These are phyloP conservation scores for Calvatia gigantea DNA, from an alignment of 768 basidiomycete species.

Conservation along the genomic window DNA sequence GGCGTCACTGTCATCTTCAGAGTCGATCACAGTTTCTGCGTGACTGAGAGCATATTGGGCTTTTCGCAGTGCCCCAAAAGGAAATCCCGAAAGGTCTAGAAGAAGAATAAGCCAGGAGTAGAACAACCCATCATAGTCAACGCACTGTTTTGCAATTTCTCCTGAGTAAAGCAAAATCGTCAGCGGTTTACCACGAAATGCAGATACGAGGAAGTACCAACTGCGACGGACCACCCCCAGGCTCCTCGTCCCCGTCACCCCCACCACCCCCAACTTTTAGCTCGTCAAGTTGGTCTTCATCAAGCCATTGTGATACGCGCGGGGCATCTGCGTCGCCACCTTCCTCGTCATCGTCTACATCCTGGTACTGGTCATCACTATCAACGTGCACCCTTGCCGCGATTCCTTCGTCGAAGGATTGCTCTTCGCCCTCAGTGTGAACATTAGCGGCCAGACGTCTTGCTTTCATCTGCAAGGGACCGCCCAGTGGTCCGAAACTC, in stretches of 20 bases:
- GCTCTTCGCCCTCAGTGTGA: constrained; percentile 13
- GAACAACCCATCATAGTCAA: neutral
- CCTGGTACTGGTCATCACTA: constrained; percentile 10
- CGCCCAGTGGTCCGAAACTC: neutral
- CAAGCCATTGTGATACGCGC: constrained; percentile 19
- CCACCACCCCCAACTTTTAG: constrained; percentile 41
- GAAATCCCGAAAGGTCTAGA: constrained; percentile 55
- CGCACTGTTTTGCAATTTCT: constrained; percentile 24
- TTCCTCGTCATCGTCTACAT: constrained; percentile 15
- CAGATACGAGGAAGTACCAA: constrained; percentile 20
- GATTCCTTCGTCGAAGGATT: constrained; percentile 9
- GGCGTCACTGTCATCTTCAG: constrained; percentile 29
- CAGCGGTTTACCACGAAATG: neutral
- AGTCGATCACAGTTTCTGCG: constrained; percentile 33
- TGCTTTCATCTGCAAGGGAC: neutral
- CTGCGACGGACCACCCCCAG: constrained; percentile 26
- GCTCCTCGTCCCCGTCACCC: constrained; percentile 30
- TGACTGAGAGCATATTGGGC: constrained; percentile 57
- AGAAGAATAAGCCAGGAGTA: neutral
- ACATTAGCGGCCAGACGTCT: neutral
- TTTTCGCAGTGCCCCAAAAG: constrained; percentile 60
- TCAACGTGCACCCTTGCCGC: neutral
- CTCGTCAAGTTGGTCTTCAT: constrained; percentile 24
- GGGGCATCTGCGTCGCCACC: constrained; percentile 24
- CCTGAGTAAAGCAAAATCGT: constrained; percentile 15